These are phyloP conservation scores for Aphanomyces invadans DNA, from an alignment of 352 stramenopile genomes.

Conservation along the genomic window DNA sequence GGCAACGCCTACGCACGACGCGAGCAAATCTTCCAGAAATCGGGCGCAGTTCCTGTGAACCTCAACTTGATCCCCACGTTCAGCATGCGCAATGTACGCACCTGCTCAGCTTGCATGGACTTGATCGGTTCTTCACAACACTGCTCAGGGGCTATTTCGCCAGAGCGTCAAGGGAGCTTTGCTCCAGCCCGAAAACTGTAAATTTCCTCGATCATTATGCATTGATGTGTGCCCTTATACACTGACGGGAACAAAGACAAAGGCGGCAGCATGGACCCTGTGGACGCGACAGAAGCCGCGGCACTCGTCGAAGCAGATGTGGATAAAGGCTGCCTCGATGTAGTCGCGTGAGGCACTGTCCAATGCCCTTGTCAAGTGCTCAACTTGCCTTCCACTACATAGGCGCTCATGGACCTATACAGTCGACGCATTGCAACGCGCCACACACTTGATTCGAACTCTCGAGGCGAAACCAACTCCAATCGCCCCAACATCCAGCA, in stretches of 20 bases:
- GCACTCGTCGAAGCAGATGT: not conserved
- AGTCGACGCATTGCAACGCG: not conserved
- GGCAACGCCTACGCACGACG: constrained; percentile 51
- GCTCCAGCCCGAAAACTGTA: not conserved
- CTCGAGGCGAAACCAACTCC: constrained; percentile 9
- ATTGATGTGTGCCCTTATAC: too few species aligned
- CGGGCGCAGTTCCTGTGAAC: constrained; percentile 31
- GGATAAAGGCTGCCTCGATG: not conserved
- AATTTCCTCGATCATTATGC: too few species aligned
- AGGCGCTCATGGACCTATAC: not conserved
- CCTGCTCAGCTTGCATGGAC: too few species aligned
- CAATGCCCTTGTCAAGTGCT: not conserved
- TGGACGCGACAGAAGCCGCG: not conserved
- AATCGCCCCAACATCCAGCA: not conserved
- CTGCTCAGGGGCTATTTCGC: constrained; percentile 4
- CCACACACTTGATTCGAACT: not conserved
- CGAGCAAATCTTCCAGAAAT: constrained; percentile 34
- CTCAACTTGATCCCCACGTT: constrained; percentile 57
- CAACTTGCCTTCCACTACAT: not conserved
- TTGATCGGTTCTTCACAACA: not conserved
- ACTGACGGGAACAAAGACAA: too few species aligned
- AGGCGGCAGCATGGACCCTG: too few species aligned
- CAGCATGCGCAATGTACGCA: not conserved
- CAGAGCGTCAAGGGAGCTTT: not conserved
- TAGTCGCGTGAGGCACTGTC: too few species aligned